Conservation (phyloP, 2,329 filamentous ascomycete species). For the Neopestalotiopsis rosae region DNA sequence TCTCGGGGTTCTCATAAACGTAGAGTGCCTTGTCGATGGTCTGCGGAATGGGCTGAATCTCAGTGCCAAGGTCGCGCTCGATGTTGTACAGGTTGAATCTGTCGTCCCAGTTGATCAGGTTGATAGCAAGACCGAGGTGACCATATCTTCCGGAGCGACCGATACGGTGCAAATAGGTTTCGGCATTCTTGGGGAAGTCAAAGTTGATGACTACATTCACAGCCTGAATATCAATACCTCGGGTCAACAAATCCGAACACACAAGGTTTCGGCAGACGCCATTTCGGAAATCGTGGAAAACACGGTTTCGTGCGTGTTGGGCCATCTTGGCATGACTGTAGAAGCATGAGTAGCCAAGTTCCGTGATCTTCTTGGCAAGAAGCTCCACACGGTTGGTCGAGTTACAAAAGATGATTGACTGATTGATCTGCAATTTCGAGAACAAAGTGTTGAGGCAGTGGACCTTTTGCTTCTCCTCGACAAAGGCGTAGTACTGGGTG, state of each 20-base stretch:
- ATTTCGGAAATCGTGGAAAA: constrained; percentile 99
- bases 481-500: constrained; percentile 98
- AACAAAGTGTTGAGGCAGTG: constrained; percentile 99
- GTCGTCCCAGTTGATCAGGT: constrained; percentile 99
- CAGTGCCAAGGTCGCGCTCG: constrained; percentile 94
- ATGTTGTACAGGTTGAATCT: constrained; percentile 99
- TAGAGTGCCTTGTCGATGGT: constrained; percentile 98
- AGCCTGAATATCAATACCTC: constrained; percentile 98
- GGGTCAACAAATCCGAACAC: constrained; percentile 95
- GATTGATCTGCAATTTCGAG: constrained; percentile 98
- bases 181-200: constrained; percentile 98
- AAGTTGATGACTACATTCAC: constrained; percentile 99
- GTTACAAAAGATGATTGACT: constrained; percentile 99
- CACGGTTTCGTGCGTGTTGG: constrained; percentile 94
- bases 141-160: constrained; percentile 97
- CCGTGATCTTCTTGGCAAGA: constrained; percentile 98
- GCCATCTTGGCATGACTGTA: constrained; percentile 99
- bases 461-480: constrained; percentile 99
- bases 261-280: constrained; percentile 97
- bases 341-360: constrained; percentile 98
- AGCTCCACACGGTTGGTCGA: constrained; percentile 98
- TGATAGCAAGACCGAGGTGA: constrained; percentile 96
- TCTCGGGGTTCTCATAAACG: constrained; percentile 96
- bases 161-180: constrained; percentile 98
- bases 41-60: constrained; percentile 94